Base-by-base conservation (phyloP, 2,329 filamentous ascomycete genomes). In the Rutstroemia sp. region DNA sequence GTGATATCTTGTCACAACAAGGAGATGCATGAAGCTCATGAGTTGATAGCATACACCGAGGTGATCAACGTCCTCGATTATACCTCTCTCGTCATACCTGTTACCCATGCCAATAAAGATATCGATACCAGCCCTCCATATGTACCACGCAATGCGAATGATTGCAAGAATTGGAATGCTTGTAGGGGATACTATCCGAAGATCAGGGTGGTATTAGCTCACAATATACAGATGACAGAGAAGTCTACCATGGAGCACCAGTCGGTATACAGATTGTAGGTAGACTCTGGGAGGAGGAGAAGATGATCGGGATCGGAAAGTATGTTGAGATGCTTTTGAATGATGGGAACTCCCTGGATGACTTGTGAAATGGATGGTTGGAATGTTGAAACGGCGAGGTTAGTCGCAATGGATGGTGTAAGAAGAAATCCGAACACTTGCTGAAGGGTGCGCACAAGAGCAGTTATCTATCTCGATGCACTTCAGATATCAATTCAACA, bases 11-110 rank as follows among this genome's bases (percentile, higher is more conserved):
- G 7, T 34, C 14, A 3, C 5, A 37, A n/a, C 1, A 25, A 25
- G 9, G 18, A 19, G 9, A 19, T 4, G 21, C 21, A 18, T 19
- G 6, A 19, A 42, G 16, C 19, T 18, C 14, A 19, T 19, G 8
- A 18, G 9, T 18, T 2, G 12, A 21, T 30, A 57, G 55, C 37
- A 3, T 84, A 85, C 61, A 83, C 81, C 0, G 82, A 82, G 63
- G 73, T 83, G 4, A 83, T 80, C 75, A 84, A 85, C 61, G 69
- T 85, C 9, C 70, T 86, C 0, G 83, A 87, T 63, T 86, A 86
- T 61, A 73, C 80, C 0, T 77, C 81, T 0, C 67, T 83, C 4
- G 76, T 79, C 0, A 69, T 86, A 14, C 82, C 83, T 0, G 77
- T 75, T 14, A 80, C 79, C 0, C 67, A 79, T 1, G 69, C 70